Percentiles rank a stretch among this genome's conserved stretches.
Conservation (phyloP, 768 basidiomycete genomes). For the Macrolepiota albuminosa region DNA sequence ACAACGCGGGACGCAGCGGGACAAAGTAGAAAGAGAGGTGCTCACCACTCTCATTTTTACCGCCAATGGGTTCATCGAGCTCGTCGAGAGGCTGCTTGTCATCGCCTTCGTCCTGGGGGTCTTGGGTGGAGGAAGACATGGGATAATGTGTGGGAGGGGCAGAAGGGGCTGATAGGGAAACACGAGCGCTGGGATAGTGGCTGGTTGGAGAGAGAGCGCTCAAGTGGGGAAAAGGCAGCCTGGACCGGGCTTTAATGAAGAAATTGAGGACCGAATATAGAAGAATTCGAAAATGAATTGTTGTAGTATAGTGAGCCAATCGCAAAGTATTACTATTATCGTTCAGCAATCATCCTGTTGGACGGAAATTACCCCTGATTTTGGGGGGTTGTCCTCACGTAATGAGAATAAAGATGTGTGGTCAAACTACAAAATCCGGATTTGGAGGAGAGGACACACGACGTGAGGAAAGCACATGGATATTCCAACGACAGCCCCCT, state of each 20-base stretch:
- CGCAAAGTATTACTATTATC: slow-evolving; percentile 23
- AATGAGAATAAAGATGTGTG: slow-evolving; percentile 24
- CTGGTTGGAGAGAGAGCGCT: slow-evolving; percentile 38
- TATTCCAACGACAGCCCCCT: slow-evolving; percentile 11
- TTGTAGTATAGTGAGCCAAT: slow-evolving; percentile 42
- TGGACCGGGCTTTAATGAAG: slow-evolving; percentile 73
- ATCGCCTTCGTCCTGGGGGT: slow-evolving; percentile 45
- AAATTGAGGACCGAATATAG: slow-evolving; percentile 69
- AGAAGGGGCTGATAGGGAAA: slow-evolving; percentile 22
- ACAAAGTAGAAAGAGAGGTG: slow-evolving; percentile 10
- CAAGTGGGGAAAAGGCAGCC: slow-evolving; percentile 56
- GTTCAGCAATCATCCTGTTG: slow-evolving; percentile 6
- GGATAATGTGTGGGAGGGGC: slow-evolving; percentile 11
- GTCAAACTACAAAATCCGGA: slow-evolving; percentile 27
- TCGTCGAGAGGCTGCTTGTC: slow-evolving; percentile 60
- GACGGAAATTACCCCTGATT: slow-evolving; percentile 44
- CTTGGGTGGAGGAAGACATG: slow-evolving; percentile 62
- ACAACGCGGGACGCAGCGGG: not conserved
- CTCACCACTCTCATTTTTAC: slow-evolving; percentile 38
- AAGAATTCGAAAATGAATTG: slow-evolving; percentile 57
- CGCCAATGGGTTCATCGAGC: slow-evolving; percentile 41
- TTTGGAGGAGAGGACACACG: slow-evolving; percentile 26
- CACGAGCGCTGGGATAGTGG: slow-evolving; percentile 25
- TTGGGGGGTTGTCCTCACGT: slow-evolving; percentile 57
- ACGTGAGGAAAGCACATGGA: slow-evolving; percentile 25